Base-by-base conservation (phyloP, 2,329 filamentous ascomycete species). In the Shiraia bambusicola region DNA sequence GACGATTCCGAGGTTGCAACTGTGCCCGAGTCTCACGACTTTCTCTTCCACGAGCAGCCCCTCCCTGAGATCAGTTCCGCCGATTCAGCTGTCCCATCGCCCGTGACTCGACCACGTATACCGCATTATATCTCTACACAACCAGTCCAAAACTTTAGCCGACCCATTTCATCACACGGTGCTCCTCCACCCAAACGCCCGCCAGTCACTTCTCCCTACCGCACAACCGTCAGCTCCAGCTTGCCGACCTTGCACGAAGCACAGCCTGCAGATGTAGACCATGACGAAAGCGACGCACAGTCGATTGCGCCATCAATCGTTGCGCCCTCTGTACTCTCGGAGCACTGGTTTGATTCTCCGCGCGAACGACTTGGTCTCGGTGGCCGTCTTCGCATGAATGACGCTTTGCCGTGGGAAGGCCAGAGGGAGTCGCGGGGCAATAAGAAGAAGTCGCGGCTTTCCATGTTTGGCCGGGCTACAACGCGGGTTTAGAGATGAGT, bases 281-380 rank as follows among this genome's bases (percentile, higher is more conserved):
- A 53, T 4, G 42, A 34, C 2, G 33, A 44, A 13, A 37, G 37
- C 14, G 55, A 62, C 40, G 35, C 54, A 26, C 34, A 44, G 19
- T 66, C 62, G 0, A 61, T 63, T 17, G 54, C 61, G 2, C 60
- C 43, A 24, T 63, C 41, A 31, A 66, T 63, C 14, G 52, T 65
- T 33, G 61, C 65, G 6, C 64, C 61, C 9, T 69, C 66, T 11
- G 64, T 56, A 15, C 56, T 69, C 35, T 67, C 65, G 15, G 57
- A 57, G 16, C 65, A 64, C 44, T 69, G 64, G 63, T 61, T 61
- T 36, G 58, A 58, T 28, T 62, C 60, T 39, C 54, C 66, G 16
- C 60, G 59, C 16, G 67, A 70, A 46, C 63, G 66, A 10, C 59
- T 69, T 6, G 66, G 66, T 17, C 53, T 70, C 1, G 66, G 67